These are phyloP conservation scores for Drosera capensis DNA, from an alignment of 148 eudicot species.

Conservation along the genomic window DNA sequence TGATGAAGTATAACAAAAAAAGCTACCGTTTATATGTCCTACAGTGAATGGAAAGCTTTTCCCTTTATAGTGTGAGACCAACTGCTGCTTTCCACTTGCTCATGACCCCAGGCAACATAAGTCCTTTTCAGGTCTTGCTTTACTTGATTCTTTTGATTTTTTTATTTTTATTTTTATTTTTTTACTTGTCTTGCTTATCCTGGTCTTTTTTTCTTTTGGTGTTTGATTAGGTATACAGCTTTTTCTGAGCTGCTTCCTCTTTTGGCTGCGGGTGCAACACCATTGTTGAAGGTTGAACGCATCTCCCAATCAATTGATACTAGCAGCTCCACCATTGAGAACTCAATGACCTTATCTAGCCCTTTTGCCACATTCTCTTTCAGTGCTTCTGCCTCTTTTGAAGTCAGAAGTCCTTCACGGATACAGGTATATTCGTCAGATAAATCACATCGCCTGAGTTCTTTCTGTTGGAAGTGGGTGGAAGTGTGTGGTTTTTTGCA, in stretches of 20 bases:
- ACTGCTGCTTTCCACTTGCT: too few relatives aligned
- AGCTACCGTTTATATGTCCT: too few relatives aligned
- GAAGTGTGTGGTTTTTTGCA: neutral
- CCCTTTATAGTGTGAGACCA: too few relatives aligned
- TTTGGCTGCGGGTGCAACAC: neutral
- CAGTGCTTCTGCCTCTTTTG: neutral
- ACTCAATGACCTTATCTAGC: neutral
- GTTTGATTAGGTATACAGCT: neutral
- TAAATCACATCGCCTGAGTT: neutral
- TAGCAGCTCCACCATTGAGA: neutral
- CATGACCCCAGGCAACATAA: too few relatives aligned
- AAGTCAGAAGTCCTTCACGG: neutral
- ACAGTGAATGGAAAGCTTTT: too few relatives aligned
- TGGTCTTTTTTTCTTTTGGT: conserved; percentile 2
- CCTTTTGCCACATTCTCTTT: neutral
- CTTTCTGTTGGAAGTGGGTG: neutral
- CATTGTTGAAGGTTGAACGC: neutral
- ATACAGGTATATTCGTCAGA: neutral
- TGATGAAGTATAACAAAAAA: too few relatives aligned
- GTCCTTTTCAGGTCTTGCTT: too few relatives aligned
- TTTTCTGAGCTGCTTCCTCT: neutral
- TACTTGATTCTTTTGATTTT: too few relatives aligned
- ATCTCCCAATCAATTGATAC: neutral
- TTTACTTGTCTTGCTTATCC: too few relatives aligned
- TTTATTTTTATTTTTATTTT: too few relatives aligned